Evolutionary conservation across 257 asterid genomes (phyloP).

Genomic region (Nicotiana benthamiana): DNA sequence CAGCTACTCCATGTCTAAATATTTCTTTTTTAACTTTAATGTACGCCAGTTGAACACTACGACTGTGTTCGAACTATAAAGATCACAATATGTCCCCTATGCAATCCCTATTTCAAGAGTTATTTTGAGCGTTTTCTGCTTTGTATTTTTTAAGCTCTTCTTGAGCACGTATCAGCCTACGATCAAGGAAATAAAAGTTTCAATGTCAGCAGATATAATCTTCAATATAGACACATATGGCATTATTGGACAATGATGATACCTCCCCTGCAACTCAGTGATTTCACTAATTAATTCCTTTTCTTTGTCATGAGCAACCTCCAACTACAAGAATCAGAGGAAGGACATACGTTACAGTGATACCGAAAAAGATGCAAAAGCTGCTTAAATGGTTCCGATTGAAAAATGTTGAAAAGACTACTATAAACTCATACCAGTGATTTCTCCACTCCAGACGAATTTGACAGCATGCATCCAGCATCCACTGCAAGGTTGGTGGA

Average conservation of each 20-base stretch:
- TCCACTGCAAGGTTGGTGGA: constrained; percentile 30
- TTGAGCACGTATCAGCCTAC: constrained; percentile 40
- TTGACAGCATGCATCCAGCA: constrained; percentile 26
- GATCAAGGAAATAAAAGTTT: not conserved
- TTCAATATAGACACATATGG: not conserved
- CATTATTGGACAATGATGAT: not conserved
- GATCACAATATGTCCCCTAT: not conserved
- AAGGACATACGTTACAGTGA: not conserved
- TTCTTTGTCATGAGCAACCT: constrained; percentile 73
- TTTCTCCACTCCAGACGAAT: constrained; percentile 40
- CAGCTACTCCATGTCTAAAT: constrained; percentile 9
- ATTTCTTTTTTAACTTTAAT: not conserved
- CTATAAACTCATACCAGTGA: constrained; percentile 42
- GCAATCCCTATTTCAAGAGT: constrained; percentile 12
- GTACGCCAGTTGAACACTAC: not conserved
- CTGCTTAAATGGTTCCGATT: not conserved
- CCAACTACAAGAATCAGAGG: constrained; percentile 42
- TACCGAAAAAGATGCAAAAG: not conserved
- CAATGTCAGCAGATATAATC: not conserved
- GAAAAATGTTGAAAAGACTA: not conserved
- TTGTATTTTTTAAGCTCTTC: constrained; percentile 66
- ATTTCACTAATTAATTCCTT: constrained; percentile 66
- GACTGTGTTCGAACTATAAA: not conserved
- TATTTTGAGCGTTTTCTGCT: constrained; percentile 40
- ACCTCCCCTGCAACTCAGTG: constrained; percentile 75